Evolutionary conservation across 371 early-diverging fungal genomes (phyloP), one percentile per base, ranked within the genome.

Genomic region (Syncephalastrum monosporum): DNA sequence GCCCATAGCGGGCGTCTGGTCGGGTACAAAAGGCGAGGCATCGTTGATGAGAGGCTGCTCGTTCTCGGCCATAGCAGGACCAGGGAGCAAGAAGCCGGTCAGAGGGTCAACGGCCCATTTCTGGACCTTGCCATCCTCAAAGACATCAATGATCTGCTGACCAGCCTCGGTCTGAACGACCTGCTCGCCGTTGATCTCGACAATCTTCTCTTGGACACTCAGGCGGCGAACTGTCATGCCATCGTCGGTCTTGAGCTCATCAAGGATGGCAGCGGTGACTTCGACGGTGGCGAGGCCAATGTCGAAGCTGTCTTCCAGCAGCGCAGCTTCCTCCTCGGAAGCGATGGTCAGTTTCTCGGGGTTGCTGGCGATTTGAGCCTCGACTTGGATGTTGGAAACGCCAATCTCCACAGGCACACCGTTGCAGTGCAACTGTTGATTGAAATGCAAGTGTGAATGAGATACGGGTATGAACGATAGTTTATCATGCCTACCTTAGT

Each of bases 231-330:
- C 65, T 23, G 69, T 42, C 47, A 78, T 60, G 17, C 82, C 81
- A 47, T 87, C 88, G 10, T 81, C 82, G 5, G 79, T 72, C 52
- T 73, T 61, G 15, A 79, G 52, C 55, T 79, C 75, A 42, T 85
- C 84, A 45, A 84, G 65, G 17, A 78, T 44, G 21, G 72, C 61
- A 41, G 86, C 86, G 23, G 76, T 76, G 43, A 91, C 83, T 67
- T 88, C 79, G 17, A 91, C 84, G 17, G 82, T 85, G 41, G 87
- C 87, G 29, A 91, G 71, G 4, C 91, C 91, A 50, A 72, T 61
- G 56, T 88, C 89, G 55, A 89, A 89, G 41, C 71, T 76, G 50
- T 70, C 74, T 44, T 69, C 75, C 13, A 84, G 54, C 10, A 74
- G n/a, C 3, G 75, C 71, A 21, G 72, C 72, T 21, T 83, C 83